Conservation (phyloP, 371 early-diverging fungal species). For the Mortierella sp. region DNA sequence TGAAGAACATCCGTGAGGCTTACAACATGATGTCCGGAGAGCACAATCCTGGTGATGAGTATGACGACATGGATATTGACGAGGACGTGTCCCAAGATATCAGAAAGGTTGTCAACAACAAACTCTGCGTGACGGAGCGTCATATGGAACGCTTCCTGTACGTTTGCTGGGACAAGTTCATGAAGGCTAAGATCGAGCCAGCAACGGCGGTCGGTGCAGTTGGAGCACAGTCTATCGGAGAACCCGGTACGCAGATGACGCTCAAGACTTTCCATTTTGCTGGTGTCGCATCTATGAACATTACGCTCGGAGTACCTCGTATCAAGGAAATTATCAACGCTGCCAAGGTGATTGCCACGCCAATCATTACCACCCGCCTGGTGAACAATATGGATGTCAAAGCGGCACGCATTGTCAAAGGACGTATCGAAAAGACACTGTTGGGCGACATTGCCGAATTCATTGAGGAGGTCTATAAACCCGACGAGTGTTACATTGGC, state of each 20-base stretch:
- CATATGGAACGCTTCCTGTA: slow-evolving; percentile 81
- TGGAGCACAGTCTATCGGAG: slow-evolving; percentile 99
- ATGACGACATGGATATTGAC: slow-evolving; percentile 72
- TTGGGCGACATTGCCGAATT: slow-evolving; percentile 92
- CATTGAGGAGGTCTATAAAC: slow-evolving; percentile 89
- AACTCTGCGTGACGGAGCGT: slow-evolving; percentile 76
- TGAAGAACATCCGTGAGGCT: slow-evolving; percentile 59
- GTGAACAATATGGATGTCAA: slow-evolving; percentile 73
- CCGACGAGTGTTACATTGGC: slow-evolving; percentile 78
- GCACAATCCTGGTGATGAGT: slow-evolving; percentile 69
- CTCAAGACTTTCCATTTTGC: slow-evolving; percentile 99
- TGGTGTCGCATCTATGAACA: slow-evolving; percentile 99
- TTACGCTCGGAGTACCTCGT: slow-evolving; percentile 99
- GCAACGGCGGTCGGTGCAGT: slow-evolving; percentile 92
- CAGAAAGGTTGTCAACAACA: slow-evolving; percentile 70
- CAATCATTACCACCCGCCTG: slow-evolving; percentile 90
- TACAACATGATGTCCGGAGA: slow-evolving; percentile 65
- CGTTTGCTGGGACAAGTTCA: slow-evolving; percentile 86
- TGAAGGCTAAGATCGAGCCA: slow-evolving; percentile 92
- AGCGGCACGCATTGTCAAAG: slow-evolving; percentile 95
- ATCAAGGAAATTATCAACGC: slow-evolving; percentile 98
- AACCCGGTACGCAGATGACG: slow-evolving; percentile 99
- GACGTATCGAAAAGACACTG: slow-evolving; percentile 89
- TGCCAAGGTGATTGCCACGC: slow-evolving; percentile 93
- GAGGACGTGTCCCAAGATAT: slow-evolving; percentile 60